These are phyloP conservation scores for Vitis hybrid DNA, from an alignment of 177 flowering plant genomes.

Conservation along the genomic window DNA sequence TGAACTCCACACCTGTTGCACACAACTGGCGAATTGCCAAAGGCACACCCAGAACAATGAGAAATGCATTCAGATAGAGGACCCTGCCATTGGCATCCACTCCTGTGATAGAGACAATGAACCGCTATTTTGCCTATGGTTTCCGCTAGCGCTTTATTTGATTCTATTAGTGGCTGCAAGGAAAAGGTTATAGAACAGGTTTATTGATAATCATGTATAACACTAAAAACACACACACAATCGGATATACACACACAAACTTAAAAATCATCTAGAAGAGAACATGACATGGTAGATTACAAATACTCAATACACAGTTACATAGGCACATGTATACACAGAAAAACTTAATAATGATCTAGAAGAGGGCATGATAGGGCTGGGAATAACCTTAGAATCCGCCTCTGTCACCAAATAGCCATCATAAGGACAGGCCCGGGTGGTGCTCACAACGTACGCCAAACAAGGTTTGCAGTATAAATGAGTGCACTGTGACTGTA, in stretches of 20 bases:
- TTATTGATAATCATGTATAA: not conserved
- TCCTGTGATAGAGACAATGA: slow-evolving; percentile 85
- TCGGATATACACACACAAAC: not conserved
- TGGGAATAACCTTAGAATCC: slow-evolving; percentile 70
- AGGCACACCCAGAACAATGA: slow-evolving; percentile 83
- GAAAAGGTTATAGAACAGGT: not conserved
- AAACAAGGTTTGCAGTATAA: slow-evolving; percentile 94
- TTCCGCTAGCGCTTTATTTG: slow-evolving; percentile 80
- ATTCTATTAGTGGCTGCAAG: slow-evolving; percentile 78
- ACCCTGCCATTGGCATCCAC: slow-evolving; percentile 99
- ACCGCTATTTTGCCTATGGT: slow-evolving; percentile 75
- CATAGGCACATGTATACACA: not conserved
- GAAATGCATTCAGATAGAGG: slow-evolving; percentile 68
- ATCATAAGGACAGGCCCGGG: slow-evolving; percentile 94
- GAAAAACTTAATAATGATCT: not conserved
- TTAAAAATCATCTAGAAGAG: not conserved
- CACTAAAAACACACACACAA: not conserved
- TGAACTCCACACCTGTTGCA: slow-evolving; percentile 95
- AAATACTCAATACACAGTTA: no score
- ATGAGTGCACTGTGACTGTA: slow-evolving; percentile 93
- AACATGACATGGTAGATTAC: not conserved
- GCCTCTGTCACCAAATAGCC: slow-evolving; percentile 91
- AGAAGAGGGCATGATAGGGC: not conserved
- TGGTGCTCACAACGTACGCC: slow-evolving; percentile 65
- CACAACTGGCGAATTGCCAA: slow-evolving; percentile 94